A percentile compares a stretch with the other conserved stretches of the same genome.
Evolutionary conservation across 2,329 filamentous ascomycete species (phyloP).

Genomic region (Alternaria sp.): DNA sequence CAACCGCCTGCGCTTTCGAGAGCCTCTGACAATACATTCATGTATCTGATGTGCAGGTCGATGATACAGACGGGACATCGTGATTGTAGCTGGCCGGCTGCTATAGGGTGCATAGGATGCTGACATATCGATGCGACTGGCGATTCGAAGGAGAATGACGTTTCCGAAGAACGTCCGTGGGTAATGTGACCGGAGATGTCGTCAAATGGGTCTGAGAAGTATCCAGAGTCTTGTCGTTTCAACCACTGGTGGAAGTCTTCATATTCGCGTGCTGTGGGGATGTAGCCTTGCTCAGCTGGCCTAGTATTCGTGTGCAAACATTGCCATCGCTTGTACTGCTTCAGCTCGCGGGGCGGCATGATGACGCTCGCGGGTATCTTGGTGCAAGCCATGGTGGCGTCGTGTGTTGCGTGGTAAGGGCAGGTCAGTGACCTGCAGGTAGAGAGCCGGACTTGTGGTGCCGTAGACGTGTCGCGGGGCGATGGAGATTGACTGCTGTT

Average conservation of each 20-base stretch:
- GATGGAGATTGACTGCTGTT: not conserved
- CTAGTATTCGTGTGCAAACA: constrained; percentile 26
- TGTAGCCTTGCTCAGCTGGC: constrained; percentile 22
- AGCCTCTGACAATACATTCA: constrained; percentile 28
- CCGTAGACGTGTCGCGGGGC: not conserved
- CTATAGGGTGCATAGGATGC: constrained; percentile 31
- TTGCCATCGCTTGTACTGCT: constrained; percentile 38
- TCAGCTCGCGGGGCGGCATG: constrained; percentile 32
- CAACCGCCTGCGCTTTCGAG: constrained; percentile 30
- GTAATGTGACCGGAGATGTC: constrained; percentile 30
- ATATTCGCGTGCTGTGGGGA: constrained; percentile 36
- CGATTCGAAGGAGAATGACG: constrained; percentile 3
- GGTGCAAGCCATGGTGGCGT: constrained; percentile 6
- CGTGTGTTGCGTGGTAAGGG: not conserved
- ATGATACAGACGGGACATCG: constrained; percentile 39
- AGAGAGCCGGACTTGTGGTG: not conserved
- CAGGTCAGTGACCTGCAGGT: not conserved
- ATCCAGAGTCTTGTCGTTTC: constrained; percentile 37
- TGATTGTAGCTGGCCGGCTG: constrained; percentile 10
- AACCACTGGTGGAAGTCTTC: constrained; percentile 40
- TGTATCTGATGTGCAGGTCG: constrained; percentile 34
- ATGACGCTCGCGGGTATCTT: constrained; percentile 32
- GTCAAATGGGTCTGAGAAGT: constrained; percentile 39
- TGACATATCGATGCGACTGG: constrained; percentile 26
- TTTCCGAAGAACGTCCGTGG: not conserved